Base-by-base conservation (phyloP, 345 rosid genomes). In the Erysimum cheiranthoides region DNA sequence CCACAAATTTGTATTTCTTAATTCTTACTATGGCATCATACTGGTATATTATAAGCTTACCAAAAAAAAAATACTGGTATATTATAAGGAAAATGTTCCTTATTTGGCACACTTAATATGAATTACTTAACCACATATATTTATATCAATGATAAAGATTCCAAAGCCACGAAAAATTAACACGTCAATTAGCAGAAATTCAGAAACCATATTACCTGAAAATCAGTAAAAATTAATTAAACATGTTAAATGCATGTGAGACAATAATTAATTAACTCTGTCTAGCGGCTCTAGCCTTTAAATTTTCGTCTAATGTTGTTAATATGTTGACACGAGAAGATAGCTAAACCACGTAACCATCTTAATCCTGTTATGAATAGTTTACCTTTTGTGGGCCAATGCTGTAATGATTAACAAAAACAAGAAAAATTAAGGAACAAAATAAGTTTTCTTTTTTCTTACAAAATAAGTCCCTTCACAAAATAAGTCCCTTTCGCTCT, bases 161-260 rank as follows among this genome's bases (percentile, higher is more conserved):
- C 47, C 30, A 31, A 8, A 30, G n/a, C n/a, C n/a, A 21, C 34
- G 25, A 21, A 21, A 21, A 21, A 21, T 21, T 1, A 21, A 21
- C 25, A 21, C 7, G 4, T 63, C 53, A 21, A 13, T 14, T 57
- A 52, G n/a, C 34, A 52, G 8, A 11, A 30, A 31, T 11, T 57
- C 40, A 57, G 6, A 32, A 13, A 21, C 17, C 34, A 36, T 51
- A 28, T 43, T 65, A 31, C 12, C 50, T 67, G 49, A 36, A 25
- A 52, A 52, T 51, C 61, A 13, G 61, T 51, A 67, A 36, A 17
- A 32, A n/a, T 62, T 47, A 67, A 67, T 25, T n/a, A 31, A 52
- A 51, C 61, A 16, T 10, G 43, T 47, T 65, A 17, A 17, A 36
- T 52, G 10, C 16, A 38, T 38, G 49, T 61, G n/a, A n/a, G 39